Base-by-base conservation (phyloP, 176 grass and related monocot species). In the Thalia dealbata region DNA sequence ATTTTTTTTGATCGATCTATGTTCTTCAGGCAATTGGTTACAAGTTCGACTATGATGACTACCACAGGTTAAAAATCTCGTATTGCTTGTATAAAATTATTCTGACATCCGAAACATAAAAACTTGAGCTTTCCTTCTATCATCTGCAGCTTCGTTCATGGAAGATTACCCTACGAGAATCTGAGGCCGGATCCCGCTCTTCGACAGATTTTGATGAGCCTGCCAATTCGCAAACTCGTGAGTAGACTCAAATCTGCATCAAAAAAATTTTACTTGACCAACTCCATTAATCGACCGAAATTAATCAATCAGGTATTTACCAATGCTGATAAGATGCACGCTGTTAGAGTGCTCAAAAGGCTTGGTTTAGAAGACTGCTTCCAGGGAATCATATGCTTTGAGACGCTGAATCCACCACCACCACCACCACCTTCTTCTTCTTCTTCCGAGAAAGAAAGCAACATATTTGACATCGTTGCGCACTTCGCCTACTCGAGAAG, bases 341-440 rank as follows among this genome's bases (percentile, higher is more conserved):
- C 93, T 9, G 74, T 69, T 13, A 88, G 81, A 84, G 89, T 77
- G 43, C 73, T 97, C 0, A 79, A 90, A 78, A 92, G 85, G 81
- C 87, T 97, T 14, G 89, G 87, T 50, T 85, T 97, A 56, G 85
- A 97, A 69, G 89, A 86, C 54, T 97, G 93, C 42, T 97, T 97
- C 1, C 82, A 97, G 51, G 77, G 82, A 45, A 84, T 97, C 26
- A 73, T 97, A 48, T 97, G 89, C 76, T 97, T 92, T 25, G 93
- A 97, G 84, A 97, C 89, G 7, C 52, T 92, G 19, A 97, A 97
- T 67, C 78, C 76, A 52, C 35, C 25, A 5, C 10, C 84, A 28
- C 4, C 32, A 4, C 4, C 32, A 38, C 4, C 32, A 38, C 58
- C 83, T 23, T 15, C 82, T 50, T 63, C 83, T 23, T 15, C 82